phyloP scores from a whole-genome alignment of 768 basidiomycete species.

The Hydnomerulius pinastri region DNA sequence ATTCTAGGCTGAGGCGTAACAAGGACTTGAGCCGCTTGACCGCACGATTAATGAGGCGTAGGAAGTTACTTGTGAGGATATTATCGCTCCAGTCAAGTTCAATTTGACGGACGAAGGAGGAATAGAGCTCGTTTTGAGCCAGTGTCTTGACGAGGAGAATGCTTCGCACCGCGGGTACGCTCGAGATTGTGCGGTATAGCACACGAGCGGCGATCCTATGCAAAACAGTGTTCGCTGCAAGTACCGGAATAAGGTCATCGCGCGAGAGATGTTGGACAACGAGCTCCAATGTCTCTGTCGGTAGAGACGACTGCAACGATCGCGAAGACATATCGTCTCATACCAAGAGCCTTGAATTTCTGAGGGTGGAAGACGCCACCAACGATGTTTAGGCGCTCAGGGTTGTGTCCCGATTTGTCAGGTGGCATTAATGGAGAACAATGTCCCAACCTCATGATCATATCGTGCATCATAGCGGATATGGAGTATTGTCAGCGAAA shows the following conservation, averaged over 20 bases:
- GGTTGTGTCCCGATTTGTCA: too few relatives aligned
- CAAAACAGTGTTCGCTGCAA: constrained; percentile 27
- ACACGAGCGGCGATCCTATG: constrained; percentile 31
- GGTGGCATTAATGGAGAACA: too few relatives aligned
- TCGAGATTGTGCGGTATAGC: constrained; percentile 40
- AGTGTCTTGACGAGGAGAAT: constrained; percentile 44
- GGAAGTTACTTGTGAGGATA: constrained; percentile 48
- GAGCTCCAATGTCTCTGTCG: constrained; percentile 39
- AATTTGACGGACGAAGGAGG: constrained; percentile 45
- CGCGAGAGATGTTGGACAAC: constrained; percentile 28
- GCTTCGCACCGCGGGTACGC: constrained; percentile 31
- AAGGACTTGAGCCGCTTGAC: constrained; percentile 44
- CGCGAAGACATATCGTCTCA: background rate
- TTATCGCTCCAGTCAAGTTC: constrained; percentile 44
- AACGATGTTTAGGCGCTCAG: too few relatives aligned
- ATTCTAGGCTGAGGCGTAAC: constrained; percentile 48
- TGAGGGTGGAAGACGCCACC: too few relatives aligned
- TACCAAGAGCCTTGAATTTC: background rate
- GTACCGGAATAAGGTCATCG: constrained; percentile 25
- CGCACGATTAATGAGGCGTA: constrained; percentile 47
- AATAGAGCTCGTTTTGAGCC: constrained; percentile 36
- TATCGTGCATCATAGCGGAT: background rate
- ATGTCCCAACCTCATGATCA: background rate
- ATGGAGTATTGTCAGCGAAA: too few relatives aligned
- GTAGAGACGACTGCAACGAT: constrained; percentile 20